Base-by-base conservation (phyloP, 1,139 yeast species). In the Wickerhamiella infanticola region DNA sequence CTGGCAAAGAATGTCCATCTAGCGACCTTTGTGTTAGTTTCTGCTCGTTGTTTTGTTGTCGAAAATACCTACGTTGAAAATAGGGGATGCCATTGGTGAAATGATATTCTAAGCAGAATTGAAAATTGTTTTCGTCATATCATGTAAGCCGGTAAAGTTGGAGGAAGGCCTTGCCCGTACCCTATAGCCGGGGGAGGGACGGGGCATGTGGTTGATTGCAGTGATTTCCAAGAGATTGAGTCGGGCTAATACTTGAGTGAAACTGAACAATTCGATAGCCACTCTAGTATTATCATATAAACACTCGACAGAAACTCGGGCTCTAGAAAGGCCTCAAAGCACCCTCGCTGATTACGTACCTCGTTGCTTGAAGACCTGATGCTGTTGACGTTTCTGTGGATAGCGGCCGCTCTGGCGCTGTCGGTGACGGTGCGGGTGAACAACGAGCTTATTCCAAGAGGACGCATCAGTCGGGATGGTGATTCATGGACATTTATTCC, bases 1-100 rank as follows among this genome's bases (percentile, higher is more conserved):
- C 86, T 77, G 51, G 86, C 94, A 56, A 90, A 75, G 50, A 93
- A 81, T 57, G 94, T 72, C 79, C 93, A 90, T 79, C 97, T 85
- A 63, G 86, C 76, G 61, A 84, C 84, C 77, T 80, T 68, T 59
- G 35, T 24, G 47, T 35, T 39, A 46, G 45, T 41, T 4, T 6
- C 3, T 9, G n/a, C 37, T 9, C 39, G 5, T 37, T 8, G 25
- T 25, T 25, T 36, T 26, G 24, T 7, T 11, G 5, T 23, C 36
- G 11, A 13, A 13, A 24, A 44, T 45, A 46, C 51, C 39, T 47
- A 48, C 58, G 56, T 55, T 55, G 50, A 50, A 50, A 44, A 51
- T 46, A 27, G 56, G 45, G 24, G 52, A 50, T 33, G 43, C 48
- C 52, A 50, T 50, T 48, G 48, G 45, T 40, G 35, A 40, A 38